Conservation (phyloP, 2,329 filamentous ascomycete species). For the Berkeleyomyces basicola region DNA sequence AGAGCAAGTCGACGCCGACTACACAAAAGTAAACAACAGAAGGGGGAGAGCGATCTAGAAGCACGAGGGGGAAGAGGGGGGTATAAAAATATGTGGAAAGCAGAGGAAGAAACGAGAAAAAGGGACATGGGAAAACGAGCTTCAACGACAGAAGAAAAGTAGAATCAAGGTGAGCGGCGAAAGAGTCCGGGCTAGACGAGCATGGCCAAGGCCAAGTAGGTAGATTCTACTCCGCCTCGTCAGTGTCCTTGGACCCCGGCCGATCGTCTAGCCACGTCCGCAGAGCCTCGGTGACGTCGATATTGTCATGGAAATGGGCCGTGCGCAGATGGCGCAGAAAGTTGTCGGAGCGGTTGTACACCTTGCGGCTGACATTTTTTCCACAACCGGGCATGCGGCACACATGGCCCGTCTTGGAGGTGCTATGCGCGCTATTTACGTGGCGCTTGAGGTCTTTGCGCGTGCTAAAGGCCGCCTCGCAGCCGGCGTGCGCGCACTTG, state of each 20-base stretch:
- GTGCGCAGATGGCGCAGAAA: slow-evolving; percentile 18
- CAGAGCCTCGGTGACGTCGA: slow-evolving; percentile 9
- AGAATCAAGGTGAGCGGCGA: neutral
- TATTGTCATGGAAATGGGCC: slow-evolving; percentile 14
- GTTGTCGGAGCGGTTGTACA: slow-evolving; percentile 19
- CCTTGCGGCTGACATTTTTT: slow-evolving; percentile 17
- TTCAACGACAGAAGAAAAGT: neutral
- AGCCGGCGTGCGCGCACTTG: slow-evolving; percentile 14
- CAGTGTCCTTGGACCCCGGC: neutral
- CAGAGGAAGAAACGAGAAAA: neutral
- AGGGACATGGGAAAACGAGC: neutral
- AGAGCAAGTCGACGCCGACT: neutral
- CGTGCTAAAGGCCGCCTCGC: slow-evolving; percentile 17
- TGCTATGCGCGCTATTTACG: slow-evolving; percentile 14
- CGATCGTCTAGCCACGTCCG: slow-evolving; percentile 10
- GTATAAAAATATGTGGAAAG: slow-evolving; percentile 1
- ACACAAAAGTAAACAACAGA: neutral
- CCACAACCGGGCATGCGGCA: slow-evolving; percentile 18
- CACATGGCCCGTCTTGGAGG: slow-evolving; percentile 15
- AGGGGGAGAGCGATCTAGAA: neutral
- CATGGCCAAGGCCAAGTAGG: neutral
- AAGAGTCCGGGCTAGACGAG: neutral
- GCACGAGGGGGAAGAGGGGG: neutral
- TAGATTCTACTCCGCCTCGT: neutral
- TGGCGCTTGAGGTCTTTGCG: slow-evolving; percentile 19